phyloP scores from a whole-genome alignment of 1,284 basidiomycete species.

The Papiliotrema flavescens region DNA sequence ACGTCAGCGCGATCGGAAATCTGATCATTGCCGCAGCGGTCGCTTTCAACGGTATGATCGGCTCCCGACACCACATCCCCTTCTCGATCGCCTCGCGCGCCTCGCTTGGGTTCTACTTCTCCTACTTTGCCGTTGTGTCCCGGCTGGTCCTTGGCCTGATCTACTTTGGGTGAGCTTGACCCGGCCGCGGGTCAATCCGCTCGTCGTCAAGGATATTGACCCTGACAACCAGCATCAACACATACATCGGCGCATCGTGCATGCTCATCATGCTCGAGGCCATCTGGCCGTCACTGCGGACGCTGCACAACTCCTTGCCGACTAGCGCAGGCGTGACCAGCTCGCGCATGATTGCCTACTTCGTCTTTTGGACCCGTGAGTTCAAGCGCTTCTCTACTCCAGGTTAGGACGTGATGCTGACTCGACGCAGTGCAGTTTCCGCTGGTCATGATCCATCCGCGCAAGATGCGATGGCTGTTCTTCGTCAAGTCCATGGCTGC shows the following conservation, averaged over 20 bases:
- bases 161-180: constrained; percentile 57
- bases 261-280: constrained; percentile 62
- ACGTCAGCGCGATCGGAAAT: constrained; percentile 35
- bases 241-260: constrained; percentile 47
- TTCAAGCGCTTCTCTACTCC: constrained; percentile 21
- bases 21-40: constrained; percentile 37
- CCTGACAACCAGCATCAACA: constrained; percentile 55
- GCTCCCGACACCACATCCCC: constrained; percentile 63
- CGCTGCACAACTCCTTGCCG: constrained; percentile 62
- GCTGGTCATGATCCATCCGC: constrained; percentile 68
- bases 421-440: constrained; percentile 50
- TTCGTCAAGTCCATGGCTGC: constrained; percentile 62
- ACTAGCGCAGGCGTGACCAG: constrained; percentile 61
- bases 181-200: neutral
- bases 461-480: constrained; percentile 70
- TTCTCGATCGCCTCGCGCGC: constrained; percentile 72
- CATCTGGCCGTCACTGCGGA: constrained; percentile 68
- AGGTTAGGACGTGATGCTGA: too few relatives aligned
- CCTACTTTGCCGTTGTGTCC: constrained; percentile 60
- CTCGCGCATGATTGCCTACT: constrained; percentile 60
- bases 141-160: constrained; percentile 68
- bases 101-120: constrained; percentile 68
- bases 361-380: constrained; percentile 63
- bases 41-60: constrained; percentile 61
- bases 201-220: neutral